A percentile compares a stretch with the other conserved stretches of the same genome.
These are phyloP conservation scores for Tetracentron sinense DNA, from an alignment of 164 flowering plant species.

Conservation along the genomic window DNA sequence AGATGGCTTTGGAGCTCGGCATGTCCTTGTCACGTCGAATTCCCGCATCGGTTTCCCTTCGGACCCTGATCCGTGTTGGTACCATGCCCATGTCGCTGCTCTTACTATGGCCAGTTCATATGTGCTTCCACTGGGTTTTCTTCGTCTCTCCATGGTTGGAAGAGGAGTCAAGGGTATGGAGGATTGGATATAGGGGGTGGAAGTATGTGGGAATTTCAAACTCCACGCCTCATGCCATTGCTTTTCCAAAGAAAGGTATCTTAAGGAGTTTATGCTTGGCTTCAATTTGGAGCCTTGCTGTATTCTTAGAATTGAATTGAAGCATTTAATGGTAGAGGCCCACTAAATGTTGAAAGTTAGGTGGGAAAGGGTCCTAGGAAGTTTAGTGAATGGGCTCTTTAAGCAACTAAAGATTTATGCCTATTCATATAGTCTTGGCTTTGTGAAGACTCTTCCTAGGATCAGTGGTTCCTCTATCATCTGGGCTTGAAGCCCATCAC, in stretches of 20 bases:
- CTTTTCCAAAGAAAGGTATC: background rate
- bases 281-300: background rate
- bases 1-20: slow-evolving; percentile 27
- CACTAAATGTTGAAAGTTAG: background rate
- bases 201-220: background rate
- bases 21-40: slow-evolving; percentile 20
- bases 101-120: slow-evolving; percentile 38
- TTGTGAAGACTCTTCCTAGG: too few relatives aligned
- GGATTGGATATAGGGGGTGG: background rate
- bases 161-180: background rate
- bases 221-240: too few relatives aligned
- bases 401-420: too few relatives aligned
- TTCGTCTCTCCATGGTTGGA: slow-evolving; percentile 22
- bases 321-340: background rate
- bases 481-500: too few relatives aligned
- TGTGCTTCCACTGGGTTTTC: slow-evolving; percentile 3
- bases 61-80: slow-evolving; percentile 47
- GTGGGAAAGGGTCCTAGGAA: too few relatives aligned
- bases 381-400: too few relatives aligned
- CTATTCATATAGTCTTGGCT: too few relatives aligned
- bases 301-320: background rate
- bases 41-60: slow-evolving; percentile 32
- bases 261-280: background rate
- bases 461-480: too few relatives aligned
- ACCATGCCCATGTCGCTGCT: slow-evolving; percentile 85